phyloP scores from a whole-genome alignment of 2,329 filamentous ascomycete genomes.

The Mycosphaerelloides madeirae region DNA sequence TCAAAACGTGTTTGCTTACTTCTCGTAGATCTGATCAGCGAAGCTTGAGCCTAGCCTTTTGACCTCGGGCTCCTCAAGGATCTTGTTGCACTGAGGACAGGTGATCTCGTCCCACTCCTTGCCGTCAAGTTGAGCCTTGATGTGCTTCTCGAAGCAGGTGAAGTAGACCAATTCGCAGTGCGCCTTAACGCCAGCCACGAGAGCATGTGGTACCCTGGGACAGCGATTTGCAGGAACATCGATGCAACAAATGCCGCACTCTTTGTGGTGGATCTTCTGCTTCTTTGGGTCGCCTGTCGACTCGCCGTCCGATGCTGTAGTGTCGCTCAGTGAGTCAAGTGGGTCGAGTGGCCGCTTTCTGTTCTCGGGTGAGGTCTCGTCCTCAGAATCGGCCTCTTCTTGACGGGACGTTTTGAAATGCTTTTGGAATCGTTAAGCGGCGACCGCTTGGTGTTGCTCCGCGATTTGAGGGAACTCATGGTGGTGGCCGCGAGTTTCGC shows the following conservation, averaged over 20 bases:
- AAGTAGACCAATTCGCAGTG: slow-evolving; percentile 10
- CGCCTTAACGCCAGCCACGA: background rate
- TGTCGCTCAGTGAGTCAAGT: background rate
- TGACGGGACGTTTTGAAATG: no score
- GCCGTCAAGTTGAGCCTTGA: slow-evolving; percentile 9
- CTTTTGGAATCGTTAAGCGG: background rate
- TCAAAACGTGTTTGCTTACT: background rate
- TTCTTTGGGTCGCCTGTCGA: background rate
- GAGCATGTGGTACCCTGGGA: slow-evolving; percentile 7
- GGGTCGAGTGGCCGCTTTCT: background rate
- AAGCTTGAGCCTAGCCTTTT: slow-evolving; percentile 10
- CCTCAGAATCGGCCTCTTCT: background rate
- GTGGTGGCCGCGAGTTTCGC: no score
- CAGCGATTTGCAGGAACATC: slow-evolving; percentile 7
- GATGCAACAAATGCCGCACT: slow-evolving; percentile 16
- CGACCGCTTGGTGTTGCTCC: no score
- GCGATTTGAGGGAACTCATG: no score
- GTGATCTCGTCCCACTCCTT: slow-evolving; percentile 8
- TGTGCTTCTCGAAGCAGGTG: slow-evolving; percentile 15
- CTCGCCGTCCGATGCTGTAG: background rate
- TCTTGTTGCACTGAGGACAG: slow-evolving; percentile 16
- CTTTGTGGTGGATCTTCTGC: slow-evolving; percentile 2
- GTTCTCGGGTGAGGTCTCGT: background rate
- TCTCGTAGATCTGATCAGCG: background rate
- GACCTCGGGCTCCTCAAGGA: slow-evolving; percentile 12